A percentile compares a stretch with the other conserved stretches of the same genome.
Conservation (phyloP, 129 eudicot genomes). For the Pulicaria dysenterica region DNA sequence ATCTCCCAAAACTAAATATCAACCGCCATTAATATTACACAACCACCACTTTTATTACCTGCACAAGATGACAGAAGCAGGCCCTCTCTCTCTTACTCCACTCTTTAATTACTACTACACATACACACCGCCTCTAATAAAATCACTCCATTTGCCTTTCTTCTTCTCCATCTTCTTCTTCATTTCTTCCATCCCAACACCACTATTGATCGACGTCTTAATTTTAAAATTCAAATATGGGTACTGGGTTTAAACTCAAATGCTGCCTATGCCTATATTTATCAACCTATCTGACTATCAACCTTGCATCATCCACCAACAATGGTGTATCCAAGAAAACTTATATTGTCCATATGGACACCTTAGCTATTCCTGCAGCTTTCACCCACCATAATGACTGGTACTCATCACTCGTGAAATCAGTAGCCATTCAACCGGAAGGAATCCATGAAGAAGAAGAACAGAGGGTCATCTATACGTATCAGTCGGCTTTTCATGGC, state of each 20-base stretch:
- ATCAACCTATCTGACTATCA: conserved; percentile 30
- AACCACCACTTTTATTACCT: conserved; percentile 61
- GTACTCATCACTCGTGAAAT: conserved; percentile 69
- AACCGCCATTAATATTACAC: conserved; percentile 48
- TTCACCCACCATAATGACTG: conserved; percentile 62
- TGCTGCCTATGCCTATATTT: conserved; percentile 45
- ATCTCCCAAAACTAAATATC: conserved; percentile 32
- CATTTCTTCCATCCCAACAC: conserved; percentile 17
- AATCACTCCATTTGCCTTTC: conserved; percentile 24
- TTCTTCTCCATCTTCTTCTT: conserved; percentile 25
- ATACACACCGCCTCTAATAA: conserved; percentile 37
- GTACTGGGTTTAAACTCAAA: conserved; percentile 21
- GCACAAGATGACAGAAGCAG: conserved; percentile 38
- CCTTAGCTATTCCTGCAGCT: conserved; percentile 53
- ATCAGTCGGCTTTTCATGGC: conserved; percentile 83
- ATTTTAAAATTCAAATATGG: conserved; percentile 32
- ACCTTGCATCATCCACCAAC: conserved; percentile 26
- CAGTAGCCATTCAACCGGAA: conserved; percentile 36
- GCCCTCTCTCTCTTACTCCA: neutral
- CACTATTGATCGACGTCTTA: neutral
- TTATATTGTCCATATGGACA: conserved; percentile 72
- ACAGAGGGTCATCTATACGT: conserved; percentile 62
- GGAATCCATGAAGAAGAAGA: conserved; percentile 17
- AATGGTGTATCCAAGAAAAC: conserved; percentile 51
- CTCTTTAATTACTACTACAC: conserved; percentile 21